Evolutionary conservation across 768 basidiomycete species (phyloP), one percentile per base, ranked within the genome.

Genomic region (Leccinum longicurvipes): DNA sequence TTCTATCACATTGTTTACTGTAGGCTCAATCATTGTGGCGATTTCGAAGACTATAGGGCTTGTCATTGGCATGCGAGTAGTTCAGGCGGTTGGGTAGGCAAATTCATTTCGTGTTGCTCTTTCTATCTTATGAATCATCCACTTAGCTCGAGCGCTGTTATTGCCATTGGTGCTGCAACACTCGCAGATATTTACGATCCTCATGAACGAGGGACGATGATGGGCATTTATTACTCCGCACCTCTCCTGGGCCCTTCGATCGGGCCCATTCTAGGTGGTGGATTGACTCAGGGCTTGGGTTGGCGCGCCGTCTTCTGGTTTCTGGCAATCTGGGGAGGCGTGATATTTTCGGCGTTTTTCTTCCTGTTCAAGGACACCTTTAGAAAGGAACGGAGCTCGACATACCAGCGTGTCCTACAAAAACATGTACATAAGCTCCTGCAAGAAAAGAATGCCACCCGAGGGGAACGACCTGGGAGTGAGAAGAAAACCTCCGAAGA

Each of bases 241-340:
- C 90, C 91, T 0, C 78, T 93, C 3, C 77, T 93, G 3, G 91
- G 90, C 0, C 84, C 86, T 1, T 76, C 81, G 1, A 59, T 89
- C 2, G 89, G 88, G 0, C 84, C 87, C 1, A 79, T 91, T 28
- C 63, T 91, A 31, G 90, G 90, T 5, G 89, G 91, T 1, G 80
- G 72, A 0, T 74, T 92, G 4, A 85, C 89, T 0, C 78, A 85
- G 52, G 80, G 75, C 0, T 83, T 86, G 65, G 76, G 73, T 55
- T 96, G 94, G 94, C 82, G 93, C 31, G 84, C 87, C 1, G 82
- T 89, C 1, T 93, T 96, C 71, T 94, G 89, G 82, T 92, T 94
- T 67, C 76, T 94, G 32, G 76, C 81, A 2, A 85, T 87, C 27
- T 79, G 85, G 60, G 81, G 82, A 6, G 84, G 82, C 0, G 44